These are phyloP conservation scores for Phytophthora fragariaefolia DNA, from an alignment of 352 stramenopile species.

Conservation along the genomic window DNA sequence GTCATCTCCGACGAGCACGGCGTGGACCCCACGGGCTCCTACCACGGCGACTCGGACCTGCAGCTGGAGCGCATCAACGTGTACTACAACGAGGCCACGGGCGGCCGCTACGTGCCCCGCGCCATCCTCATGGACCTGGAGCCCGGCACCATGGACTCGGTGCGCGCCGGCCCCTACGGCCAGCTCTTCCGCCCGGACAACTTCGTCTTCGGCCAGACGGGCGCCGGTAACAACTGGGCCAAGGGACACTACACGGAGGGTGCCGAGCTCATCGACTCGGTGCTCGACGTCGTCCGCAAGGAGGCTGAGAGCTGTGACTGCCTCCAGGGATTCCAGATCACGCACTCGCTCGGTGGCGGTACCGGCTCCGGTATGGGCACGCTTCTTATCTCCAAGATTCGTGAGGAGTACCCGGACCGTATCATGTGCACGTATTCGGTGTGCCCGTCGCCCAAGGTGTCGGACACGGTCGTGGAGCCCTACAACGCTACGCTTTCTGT, in stretches of 20 bases:
- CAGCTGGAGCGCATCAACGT: slow-evolving; percentile 99
- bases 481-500: slow-evolving; percentile 99
- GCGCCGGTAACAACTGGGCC: slow-evolving; percentile 99
- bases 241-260: slow-evolving; percentile 99
- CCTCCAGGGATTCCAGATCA: slow-evolving; percentile 99
- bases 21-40: slow-evolving; percentile 92
- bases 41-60: slow-evolving; percentile 96
- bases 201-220: slow-evolving; percentile 99
- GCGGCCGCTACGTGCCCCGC: slow-evolving; percentile 97
- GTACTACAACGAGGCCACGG: slow-evolving; percentile 99
- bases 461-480: slow-evolving; percentile 99
- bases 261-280: slow-evolving; percentile 98
- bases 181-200: slow-evolving; percentile 99
- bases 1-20: slow-evolving; percentile 97
- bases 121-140: slow-evolving; percentile 99
- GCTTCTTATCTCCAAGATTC: slow-evolving; percentile 98
- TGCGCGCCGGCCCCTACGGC: slow-evolving; percentile 95
- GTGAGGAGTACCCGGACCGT: slow-evolving; percentile 98
- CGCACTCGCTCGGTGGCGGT: slow-evolving; percentile 99
- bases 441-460: slow-evolving; percentile 98
- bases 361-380: slow-evolving; percentile 99
- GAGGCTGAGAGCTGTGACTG: slow-evolving; percentile 98
- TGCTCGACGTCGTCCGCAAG: slow-evolving; percentile 99
- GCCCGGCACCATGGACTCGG: slow-evolving; percentile 99
- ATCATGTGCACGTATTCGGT: slow-evolving; percentile 99